phyloP scores from a whole-genome alignment of 2,329 filamentous ascomycete species.

The Cytospora mali region DNA sequence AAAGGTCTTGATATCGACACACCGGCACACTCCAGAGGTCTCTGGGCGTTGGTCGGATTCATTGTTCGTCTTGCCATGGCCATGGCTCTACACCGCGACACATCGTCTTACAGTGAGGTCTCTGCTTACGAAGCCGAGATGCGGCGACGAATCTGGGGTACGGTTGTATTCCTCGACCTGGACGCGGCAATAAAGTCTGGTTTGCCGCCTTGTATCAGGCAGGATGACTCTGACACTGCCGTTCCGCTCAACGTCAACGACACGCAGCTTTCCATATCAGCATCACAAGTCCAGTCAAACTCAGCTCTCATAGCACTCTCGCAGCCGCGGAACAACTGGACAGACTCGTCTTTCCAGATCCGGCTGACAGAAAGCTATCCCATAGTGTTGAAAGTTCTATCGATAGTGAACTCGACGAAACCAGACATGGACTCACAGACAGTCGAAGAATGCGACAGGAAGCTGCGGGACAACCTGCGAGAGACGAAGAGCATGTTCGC shows the following conservation, averaged over 20 bases:
- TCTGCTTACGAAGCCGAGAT: constrained; percentile 31
- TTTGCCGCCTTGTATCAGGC: constrained; percentile 8
- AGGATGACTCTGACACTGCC: constrained; percentile 30
- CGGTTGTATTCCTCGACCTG: constrained; percentile 35
- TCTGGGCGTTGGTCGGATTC: constrained; percentile 24
- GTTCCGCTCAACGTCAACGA: constrained; percentile 31
- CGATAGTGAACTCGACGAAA: constrained; percentile 31
- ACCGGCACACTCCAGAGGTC: neutral
- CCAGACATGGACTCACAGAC: constrained; percentile 40
- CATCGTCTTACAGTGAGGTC: constrained; percentile 27
- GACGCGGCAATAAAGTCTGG: constrained; percentile 34
- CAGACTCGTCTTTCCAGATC: constrained; percentile 32
- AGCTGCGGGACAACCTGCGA: constrained; percentile 21
- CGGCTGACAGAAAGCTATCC: constrained; percentile 31
- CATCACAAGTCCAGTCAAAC: neutral
- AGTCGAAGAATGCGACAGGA: constrained; percentile 44
- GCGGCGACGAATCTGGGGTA: constrained; percentile 33
- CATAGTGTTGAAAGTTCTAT: constrained; percentile 29
- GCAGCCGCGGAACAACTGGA: constrained; percentile 12
- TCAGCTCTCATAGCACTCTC: neutral
- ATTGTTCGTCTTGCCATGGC: constrained; percentile 30
- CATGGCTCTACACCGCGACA: constrained; percentile 32
- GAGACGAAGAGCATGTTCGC: neutral
- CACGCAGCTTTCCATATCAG: constrained; percentile 24
- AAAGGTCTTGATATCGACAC: neutral